Conservation (phyloP, 2,329 filamentous ascomycete genomes). For the Daldinia eschscholtzii region DNA sequence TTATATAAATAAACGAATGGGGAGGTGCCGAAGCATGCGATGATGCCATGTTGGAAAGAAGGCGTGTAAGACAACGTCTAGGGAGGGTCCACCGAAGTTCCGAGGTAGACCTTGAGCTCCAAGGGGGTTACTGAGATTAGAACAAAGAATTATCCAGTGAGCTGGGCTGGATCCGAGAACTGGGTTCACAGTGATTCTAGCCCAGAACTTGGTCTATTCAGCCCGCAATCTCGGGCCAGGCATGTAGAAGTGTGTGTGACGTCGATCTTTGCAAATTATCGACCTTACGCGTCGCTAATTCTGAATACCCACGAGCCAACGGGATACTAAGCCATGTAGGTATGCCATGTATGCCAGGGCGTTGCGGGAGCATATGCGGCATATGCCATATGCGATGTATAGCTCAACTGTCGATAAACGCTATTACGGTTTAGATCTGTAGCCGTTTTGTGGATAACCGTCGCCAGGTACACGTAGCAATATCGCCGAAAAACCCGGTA, state of each 20-base stretch:
- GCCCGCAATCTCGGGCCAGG: conserved; percentile 38
- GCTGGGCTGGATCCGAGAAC: conserved; percentile 15
- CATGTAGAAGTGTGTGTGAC: conserved; percentile 22
- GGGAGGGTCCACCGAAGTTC: conserved; percentile 31
- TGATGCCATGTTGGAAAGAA: conserved; percentile 31
- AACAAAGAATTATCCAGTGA: conserved; percentile 19
- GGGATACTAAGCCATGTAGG: conserved; percentile 4
- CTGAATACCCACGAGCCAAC: conserved; percentile 22
- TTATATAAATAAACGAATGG: conserved; percentile 27
- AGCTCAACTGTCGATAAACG: conserved; percentile 16
- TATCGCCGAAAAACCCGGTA: conserved; percentile 29
- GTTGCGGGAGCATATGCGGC: conserved; percentile 12
- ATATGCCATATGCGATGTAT: conserved; percentile 10
- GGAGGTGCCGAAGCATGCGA: conserved; percentile 27
- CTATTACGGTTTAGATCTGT: conserved; percentile 36
- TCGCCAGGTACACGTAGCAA: conserved; percentile 12
- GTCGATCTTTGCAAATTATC: conserved; percentile 35
- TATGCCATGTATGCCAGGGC: background rate
- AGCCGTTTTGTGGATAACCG: conserved; percentile 26
- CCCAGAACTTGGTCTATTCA: conserved; percentile 35
- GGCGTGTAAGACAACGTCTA: conserved; percentile 38
- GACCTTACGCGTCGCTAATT: conserved; percentile 24
- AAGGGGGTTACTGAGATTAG: conserved; percentile 8
- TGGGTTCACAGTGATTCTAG: conserved; percentile 15
- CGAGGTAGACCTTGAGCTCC: conserved; percentile 19